Evolutionary conservation across 192 early-diverging fungal genomes (phyloP).

Genomic region (Coemansia sp.): DNA sequence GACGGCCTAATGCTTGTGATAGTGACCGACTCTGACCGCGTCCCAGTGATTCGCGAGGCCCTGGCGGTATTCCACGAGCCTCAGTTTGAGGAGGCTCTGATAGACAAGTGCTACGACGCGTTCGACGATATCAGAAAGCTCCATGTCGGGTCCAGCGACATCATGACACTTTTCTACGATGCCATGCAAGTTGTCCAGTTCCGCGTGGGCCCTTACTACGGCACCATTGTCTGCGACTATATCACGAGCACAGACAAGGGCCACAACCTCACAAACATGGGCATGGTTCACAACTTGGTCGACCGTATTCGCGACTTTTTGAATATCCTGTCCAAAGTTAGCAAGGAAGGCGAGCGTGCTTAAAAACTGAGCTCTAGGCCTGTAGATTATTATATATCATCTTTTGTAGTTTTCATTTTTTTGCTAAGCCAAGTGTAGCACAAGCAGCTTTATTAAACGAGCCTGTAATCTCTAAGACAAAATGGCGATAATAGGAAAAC

Average conservation of each 20-base stretch:
- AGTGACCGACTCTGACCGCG: slow-evolving; percentile 38
- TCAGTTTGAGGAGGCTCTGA: slow-evolving; percentile 42
- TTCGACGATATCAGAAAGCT: slow-evolving; percentile 50
- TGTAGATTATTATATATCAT: not conserved
- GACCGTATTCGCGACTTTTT: slow-evolving; percentile 41
- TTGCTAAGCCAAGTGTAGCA: not conserved
- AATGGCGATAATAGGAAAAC: not conserved
- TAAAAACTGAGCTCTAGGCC: not conserved
- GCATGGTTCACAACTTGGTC: slow-evolving; percentile 46
- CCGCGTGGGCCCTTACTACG: slow-evolving; percentile 49
- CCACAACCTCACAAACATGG: slow-evolving; percentile 51
- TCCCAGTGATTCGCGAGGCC: slow-evolving; percentile 39
- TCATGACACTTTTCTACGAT: slow-evolving; percentile 45
- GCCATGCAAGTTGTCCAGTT: slow-evolving; percentile 52
- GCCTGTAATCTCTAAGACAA: slow-evolving; percentile 4
- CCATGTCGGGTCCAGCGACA: slow-evolving; percentile 37
- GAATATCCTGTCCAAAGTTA: slow-evolving; percentile 29
- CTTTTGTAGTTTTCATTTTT: not conserved
- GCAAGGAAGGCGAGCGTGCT: slow-evolving; percentile 9
- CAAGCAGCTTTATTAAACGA: not conserved
- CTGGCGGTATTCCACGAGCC: slow-evolving; percentile 50
- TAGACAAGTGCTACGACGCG: slow-evolving; percentile 53
- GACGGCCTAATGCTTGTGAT: slow-evolving; percentile 51
- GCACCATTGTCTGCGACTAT: slow-evolving; percentile 46
- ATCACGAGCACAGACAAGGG: too few relatives aligned